A percentile compares a stretch with the other conserved stretches of the same genome.
phyloP scores from a whole-genome alignment of 169 alveolate species.

The Perkinsus marinus region DNA sequence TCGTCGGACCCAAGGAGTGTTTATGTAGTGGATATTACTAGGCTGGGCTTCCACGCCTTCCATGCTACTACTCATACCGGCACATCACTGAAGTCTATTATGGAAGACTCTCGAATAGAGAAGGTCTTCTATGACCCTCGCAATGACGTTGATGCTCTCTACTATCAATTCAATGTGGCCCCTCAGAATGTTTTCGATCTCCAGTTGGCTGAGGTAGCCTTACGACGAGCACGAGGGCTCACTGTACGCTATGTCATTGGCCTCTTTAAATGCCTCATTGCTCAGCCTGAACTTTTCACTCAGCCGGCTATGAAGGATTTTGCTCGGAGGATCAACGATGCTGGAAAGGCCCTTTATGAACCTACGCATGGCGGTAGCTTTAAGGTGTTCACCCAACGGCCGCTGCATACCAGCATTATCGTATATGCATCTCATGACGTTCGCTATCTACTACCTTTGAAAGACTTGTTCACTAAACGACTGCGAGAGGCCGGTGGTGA shows the following conservation, averaged over 20 bases:
- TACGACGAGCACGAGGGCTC: neutral
- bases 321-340: neutral
- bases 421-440: neutral
- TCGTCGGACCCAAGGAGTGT: neutral
- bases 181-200: slow-evolving; percentile 1
- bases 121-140: neutral
- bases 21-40: neutral
- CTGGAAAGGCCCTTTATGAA: neutral
- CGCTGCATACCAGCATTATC: neutral
- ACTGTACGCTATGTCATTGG: neutral
- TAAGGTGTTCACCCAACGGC: neutral
- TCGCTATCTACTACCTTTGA: neutral
- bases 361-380: neutral
- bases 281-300: neutral
- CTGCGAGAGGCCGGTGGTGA: neutral
- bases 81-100: neutral
- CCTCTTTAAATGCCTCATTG: neutral
- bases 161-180: neutral
- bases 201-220: slow-evolving; percentile 4
- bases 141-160: neutral
- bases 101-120: neutral
- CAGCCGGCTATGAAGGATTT: neutral
- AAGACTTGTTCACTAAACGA: neutral
- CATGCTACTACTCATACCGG: neutral
- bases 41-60: neutral